A percentile compares a stretch with the other conserved stretches of the same genome.
phyloP scores from a whole-genome alignment of 305 asterid species.

The Fraxinus baroniana region DNA sequence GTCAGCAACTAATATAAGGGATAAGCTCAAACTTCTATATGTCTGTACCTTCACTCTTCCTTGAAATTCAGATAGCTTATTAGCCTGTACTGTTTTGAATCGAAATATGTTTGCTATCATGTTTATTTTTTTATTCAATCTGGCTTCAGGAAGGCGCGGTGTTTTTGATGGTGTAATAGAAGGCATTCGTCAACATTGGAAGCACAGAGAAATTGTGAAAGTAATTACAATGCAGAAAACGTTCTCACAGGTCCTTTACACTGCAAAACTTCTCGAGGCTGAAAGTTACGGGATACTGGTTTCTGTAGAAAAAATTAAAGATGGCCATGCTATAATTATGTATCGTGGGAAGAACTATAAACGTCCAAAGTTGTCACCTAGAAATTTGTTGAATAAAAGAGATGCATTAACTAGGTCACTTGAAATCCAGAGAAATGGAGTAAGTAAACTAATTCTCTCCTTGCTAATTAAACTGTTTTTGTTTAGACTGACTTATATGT shows the following conservation, averaged over 20 bases:
- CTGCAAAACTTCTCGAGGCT: conserved; percentile 63
- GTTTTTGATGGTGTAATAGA: conserved; percentile 83
- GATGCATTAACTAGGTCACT: conserved; percentile 81
- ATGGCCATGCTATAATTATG: conserved; percentile 86
- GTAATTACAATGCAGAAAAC: conserved; percentile 84
- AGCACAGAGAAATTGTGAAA: conserved; percentile 84
- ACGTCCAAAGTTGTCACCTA: conserved; percentile 54
- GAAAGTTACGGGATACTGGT: conserved; percentile 81
- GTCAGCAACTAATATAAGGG: background rate
- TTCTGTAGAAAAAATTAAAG: conserved; percentile 70
- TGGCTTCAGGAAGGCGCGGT: conserved; percentile 91
- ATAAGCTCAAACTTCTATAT: background rate
- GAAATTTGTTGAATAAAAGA: conserved; percentile 62
- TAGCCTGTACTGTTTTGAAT: background rate
- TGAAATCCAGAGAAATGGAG: conserved; percentile 89
- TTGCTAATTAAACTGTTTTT: conserved; percentile 10
- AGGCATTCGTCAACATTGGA: conserved; percentile 96
- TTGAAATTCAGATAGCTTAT: background rate
- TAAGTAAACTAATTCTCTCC: conserved; percentile 40
- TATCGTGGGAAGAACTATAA: conserved; percentile 93
- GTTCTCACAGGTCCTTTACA: conserved; percentile 58
- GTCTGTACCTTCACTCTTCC: background rate
- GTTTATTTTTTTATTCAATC: conserved; percentile 11
- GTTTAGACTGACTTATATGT: background rate
- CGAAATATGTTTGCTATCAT: background rate